phyloP scores from a whole-genome alignment of 306 rosid genomes.

The Castanopsis chinensis region DNA sequence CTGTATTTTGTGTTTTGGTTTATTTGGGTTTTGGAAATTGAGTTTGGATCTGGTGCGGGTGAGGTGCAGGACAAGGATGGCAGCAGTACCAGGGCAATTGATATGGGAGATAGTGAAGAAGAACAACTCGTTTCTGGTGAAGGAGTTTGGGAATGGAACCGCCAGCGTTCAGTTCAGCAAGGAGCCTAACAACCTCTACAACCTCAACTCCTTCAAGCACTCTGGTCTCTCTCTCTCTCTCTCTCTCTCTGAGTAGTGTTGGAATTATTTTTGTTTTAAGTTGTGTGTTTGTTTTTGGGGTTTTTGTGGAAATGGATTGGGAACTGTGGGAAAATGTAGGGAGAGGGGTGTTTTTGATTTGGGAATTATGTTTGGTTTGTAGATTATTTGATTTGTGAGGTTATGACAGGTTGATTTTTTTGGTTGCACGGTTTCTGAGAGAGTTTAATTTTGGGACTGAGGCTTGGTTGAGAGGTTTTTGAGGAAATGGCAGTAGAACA shows the following conservation, averaged over 20 bases:
- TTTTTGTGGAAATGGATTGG: neutral
- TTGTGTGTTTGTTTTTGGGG: neutral
- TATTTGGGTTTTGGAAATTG: neutral
- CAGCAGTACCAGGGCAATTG: conserved; percentile 83
- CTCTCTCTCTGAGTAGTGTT: too few species aligned
- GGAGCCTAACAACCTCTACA: conserved; percentile 85
- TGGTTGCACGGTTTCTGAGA: too few species aligned
- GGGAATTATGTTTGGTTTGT: neutral
- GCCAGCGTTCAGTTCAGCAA: conserved; percentile 78
- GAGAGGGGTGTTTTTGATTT: neutral
- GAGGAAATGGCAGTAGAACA: neutral
- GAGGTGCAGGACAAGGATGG: conserved; percentile 47
- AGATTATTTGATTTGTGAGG: neutral
- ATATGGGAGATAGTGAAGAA: conserved; percentile 95
- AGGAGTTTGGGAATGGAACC: conserved; percentile 76
- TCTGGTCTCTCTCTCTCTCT: conserved; percentile 50
- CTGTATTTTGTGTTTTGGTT: neutral
- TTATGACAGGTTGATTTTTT: too few species aligned
- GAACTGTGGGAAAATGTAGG: too few species aligned
- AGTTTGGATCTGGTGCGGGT: conserved; percentile 9
- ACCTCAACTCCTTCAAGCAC: conserved; percentile 69
- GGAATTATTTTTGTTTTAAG: too few species aligned
- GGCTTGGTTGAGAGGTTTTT: neutral
- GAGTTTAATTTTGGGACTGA: too few species aligned
- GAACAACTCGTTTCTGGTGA: conserved; percentile 83